A percentile compares a stretch with the other conserved stretches of the same genome.
These are phyloP conservation scores for Teunomyces funiuensis DNA, from an alignment of 805 yeast genomes.

Conservation along the genomic window DNA sequence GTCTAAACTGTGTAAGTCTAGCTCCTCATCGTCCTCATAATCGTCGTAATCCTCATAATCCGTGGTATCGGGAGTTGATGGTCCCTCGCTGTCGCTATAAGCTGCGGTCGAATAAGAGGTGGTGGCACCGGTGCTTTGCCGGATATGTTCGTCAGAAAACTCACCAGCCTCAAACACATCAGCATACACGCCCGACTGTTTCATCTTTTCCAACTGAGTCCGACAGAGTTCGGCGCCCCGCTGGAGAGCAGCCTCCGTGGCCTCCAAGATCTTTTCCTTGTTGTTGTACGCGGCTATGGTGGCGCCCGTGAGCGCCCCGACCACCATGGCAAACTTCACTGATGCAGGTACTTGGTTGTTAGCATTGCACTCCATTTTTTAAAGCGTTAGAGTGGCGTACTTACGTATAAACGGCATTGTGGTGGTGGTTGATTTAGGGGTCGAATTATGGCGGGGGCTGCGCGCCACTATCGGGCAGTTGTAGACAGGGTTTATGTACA, in stretches of 20 bases:
- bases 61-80: constrained; percentile 3
- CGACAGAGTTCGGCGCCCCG: constrained; percentile 32
- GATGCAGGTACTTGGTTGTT: constrained; percentile 30
- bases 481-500: too few relatives aligned
- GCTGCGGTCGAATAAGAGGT: not conserved
- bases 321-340: constrained; percentile 30
- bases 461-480: too few relatives aligned
- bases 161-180: constrained; percentile 13
- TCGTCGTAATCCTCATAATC: constrained; percentile 1
- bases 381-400: not conserved
- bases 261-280: constrained; percentile 28
- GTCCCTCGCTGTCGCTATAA: constrained; percentile 1
- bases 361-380: not conserved
- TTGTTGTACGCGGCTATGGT: constrained; percentile 30
- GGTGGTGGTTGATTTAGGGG: not conserved
- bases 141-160: constrained; percentile 4
- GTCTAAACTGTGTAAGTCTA: constrained; percentile 2
- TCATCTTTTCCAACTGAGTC: constrained; percentile 14
- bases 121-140: not conserved
- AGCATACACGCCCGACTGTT: constrained; percentile 20
- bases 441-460: not conserved
- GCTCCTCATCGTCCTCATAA: not conserved
- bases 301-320: constrained; percentile 37
- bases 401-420: constrained; percentile 1
- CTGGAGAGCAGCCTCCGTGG: constrained; percentile 28